These are phyloP conservation scores for Leishmania gerbilli DNA, from an alignment of 208 protist genomes.

Conservation along the genomic window DNA sequence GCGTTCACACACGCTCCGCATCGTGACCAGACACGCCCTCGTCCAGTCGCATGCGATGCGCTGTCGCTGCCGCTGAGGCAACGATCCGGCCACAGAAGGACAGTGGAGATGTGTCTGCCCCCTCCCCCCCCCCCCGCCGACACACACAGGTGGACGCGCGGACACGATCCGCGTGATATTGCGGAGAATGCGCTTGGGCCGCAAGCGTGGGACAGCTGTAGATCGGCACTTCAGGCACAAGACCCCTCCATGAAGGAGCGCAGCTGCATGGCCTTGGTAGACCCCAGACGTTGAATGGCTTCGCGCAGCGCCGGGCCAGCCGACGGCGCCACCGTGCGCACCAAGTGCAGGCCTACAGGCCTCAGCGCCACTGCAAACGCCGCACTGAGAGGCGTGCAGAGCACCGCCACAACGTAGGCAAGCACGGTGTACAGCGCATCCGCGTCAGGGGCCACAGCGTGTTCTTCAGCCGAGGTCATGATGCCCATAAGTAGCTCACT, in stretches of 20 bases:
- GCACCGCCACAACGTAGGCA: slow-evolving; percentile 35
- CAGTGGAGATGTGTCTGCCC: background rate
- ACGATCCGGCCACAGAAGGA: background rate
- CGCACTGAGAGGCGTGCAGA: slow-evolving; percentile 13
- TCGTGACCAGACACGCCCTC: background rate
- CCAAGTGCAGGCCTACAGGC: slow-evolving; percentile 40
- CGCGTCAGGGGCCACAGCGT: slow-evolving; percentile 3
- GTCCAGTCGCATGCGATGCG: background rate
- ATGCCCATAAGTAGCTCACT: slow-evolving; percentile 16
- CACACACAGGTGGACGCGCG: background rate
- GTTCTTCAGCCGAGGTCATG: background rate
- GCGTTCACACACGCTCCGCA: background rate
- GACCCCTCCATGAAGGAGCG: slow-evolving; percentile 70
- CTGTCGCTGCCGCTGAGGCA: background rate
- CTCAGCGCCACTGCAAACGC: slow-evolving; percentile 29
- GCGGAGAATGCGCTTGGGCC: background rate
- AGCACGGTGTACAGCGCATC: slow-evolving; percentile 25
- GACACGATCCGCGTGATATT: background rate
- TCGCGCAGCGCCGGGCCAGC: slow-evolving; percentile 38
- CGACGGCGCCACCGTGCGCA: slow-evolving; percentile 34
- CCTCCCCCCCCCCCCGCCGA: background rate
- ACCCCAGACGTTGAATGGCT: slow-evolving; percentile 53
- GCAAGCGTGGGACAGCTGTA: background rate
- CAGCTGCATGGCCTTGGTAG: slow-evolving; percentile 41
- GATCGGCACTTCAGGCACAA: slow-evolving; percentile 9